Base-by-base conservation (phyloP, 179 eudicot genomes). In the Gypsophila paniculata region DNA sequence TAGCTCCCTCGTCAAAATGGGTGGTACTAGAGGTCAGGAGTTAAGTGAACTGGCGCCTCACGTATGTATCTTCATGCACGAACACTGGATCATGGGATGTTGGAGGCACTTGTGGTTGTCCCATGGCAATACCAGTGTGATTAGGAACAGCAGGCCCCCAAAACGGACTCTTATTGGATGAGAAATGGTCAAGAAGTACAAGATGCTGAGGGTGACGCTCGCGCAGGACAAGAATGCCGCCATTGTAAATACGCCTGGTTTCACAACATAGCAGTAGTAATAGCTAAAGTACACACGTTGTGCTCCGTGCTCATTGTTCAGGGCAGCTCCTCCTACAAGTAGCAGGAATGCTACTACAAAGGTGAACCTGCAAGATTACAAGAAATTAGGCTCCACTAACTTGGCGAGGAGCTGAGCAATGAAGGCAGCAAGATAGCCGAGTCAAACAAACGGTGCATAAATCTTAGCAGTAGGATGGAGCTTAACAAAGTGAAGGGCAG, bases 51-150 rank as follows among this genome's bases (percentile, higher is more conserved):
- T 88, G 96, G 23, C 98, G 89, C 73, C 98, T 91, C 63, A 80
- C 79, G 65, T 93, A 93, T 9, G 98, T 91, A 80, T 93, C 98
- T 83, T 93, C 93, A 63, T 91, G 98, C 77, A 91, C 96, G 61
- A 93, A 93, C 8, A 89, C 94, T 0, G 99, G 97, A 57, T 78
- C 89, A 53, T 86, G 86, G 51, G 89, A 48, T 51, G 66, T 72
- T 8, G 88, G 85, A 54, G 97, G 90, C 54, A 87, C 72, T 68
- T 89, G 89, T 14, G 99, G 88, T 21, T 87, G 99, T 66, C 91
- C 94, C 97, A 94, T 89, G 18, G 90, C 96, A 73, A 93, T 88
- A 61, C 85, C 88, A 15, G 76, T 62, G 68, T 87, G 91, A 73
- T 71, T 76, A n/a, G 86, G 80, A 58, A 68, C 71, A 73, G 69